Evolutionary conservation across 164 flowering plant genomes (phyloP), one percentile per base, ranked within the genome.

Genomic region (Houttuynia cordata): DNA sequence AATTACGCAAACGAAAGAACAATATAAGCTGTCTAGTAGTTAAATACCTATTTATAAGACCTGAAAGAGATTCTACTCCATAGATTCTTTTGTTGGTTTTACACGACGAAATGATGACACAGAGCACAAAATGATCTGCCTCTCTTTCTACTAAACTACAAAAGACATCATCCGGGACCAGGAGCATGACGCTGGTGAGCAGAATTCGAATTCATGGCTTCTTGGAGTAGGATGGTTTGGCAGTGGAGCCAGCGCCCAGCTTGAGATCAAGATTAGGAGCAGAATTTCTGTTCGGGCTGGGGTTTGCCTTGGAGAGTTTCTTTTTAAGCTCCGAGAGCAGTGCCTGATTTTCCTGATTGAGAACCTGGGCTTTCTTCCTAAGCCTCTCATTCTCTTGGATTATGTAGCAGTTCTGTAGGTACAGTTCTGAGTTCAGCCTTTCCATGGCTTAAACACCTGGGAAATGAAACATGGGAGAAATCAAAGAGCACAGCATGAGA

Each of bases 291-390:
- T n/a, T 42, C 12, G 50, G 49, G n/a, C 39, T 74, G 45, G 62
- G 12, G 15, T 37, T 62, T 54, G 64, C n/a, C 41, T 69, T 61
- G 41, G 65, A 24, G 50, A 62, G 57, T 40, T 61, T 69, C 69
- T 74, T 73, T 58, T 75, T 71, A 24, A 82, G 73, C 71, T 82
- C 68, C 40, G 79, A 69, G 47, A 74, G 56, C 40, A 83, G 76
- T 10, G 76, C 83, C 71, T 85, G 77, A 57, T 85, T 78, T 72
- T 81, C 88, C 68, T 76, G 71, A 68, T 78, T 80, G 45, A 78
- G 84, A 24, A 59, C 70, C 25, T 78, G 75, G 24, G 85, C 86
- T 63, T 76, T 79, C 78, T 71, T 81, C 74, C 82, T 74, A 30
- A 81, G 77, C 78, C 64, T 74, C 63, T 83, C 82, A 68, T 85